A percentile compares a stretch with the other conserved stretches of the same genome.
Evolutionary conservation across 2,329 filamentous ascomycete genomes (phyloP).

Genomic region (Sporothrix pseudoabietina): DNA sequence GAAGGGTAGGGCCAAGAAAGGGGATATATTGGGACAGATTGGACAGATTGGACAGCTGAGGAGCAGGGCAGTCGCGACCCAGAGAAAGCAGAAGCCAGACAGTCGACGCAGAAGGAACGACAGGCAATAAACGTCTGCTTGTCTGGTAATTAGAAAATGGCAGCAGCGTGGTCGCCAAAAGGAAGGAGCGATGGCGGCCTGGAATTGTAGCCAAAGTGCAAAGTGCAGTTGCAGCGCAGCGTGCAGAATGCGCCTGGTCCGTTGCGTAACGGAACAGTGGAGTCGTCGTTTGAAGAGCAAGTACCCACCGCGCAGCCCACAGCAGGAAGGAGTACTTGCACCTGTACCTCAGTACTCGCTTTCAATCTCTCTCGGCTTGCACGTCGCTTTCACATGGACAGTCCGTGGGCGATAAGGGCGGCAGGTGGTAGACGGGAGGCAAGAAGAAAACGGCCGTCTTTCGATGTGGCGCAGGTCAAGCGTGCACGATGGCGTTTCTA

Average conservation of each 20-base stretch:
- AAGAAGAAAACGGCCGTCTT: neutral
- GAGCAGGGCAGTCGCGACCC: constrained; percentile 14
- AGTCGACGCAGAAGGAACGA: constrained; percentile 8
- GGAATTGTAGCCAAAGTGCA: neutral
- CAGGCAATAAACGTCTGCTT: neutral
- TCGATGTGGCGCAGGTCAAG: neutral
- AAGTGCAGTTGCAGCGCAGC: constrained; percentile 19
- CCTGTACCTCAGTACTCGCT: neutral
- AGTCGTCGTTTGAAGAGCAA: constrained; percentile 12
- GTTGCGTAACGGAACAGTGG: constrained; percentile 34
- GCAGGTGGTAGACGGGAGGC: neutral
- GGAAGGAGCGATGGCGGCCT: constrained; percentile 5
- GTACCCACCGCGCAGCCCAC: constrained; percentile 7
- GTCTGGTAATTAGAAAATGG: neutral
- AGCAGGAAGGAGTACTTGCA: constrained; percentile 22
- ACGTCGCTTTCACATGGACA: neutral
- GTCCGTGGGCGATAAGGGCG: neutral
- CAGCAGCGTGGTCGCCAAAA: neutral
- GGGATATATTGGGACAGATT: neutral
- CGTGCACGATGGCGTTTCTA: neutral
- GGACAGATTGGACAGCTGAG: neutral
- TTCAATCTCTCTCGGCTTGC: neutral
- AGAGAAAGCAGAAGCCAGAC: neutral
- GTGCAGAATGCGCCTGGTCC: constrained; percentile 24
- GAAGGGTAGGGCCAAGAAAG: neutral